These are phyloP conservation scores for Ustilaginoidea virens DNA, from an alignment of 2,329 filamentous ascomycete species.

Conservation along the genomic window DNA sequence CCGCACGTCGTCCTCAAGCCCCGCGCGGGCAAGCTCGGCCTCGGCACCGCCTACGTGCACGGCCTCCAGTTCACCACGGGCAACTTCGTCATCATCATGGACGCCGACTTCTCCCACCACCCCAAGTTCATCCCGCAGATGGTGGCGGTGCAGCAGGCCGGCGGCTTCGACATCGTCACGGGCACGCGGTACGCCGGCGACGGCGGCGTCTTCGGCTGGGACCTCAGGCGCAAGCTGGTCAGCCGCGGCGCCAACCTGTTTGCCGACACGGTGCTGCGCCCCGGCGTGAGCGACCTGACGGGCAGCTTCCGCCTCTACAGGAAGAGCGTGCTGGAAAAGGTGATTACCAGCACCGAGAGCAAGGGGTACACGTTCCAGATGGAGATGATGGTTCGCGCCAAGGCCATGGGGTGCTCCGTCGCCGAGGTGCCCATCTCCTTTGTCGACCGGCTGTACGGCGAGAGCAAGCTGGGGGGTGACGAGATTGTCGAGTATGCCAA, in stretches of 20 bases:
- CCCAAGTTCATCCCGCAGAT: constrained; percentile 97
- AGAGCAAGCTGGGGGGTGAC: constrained; percentile 84
- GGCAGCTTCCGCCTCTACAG: constrained; percentile 93
- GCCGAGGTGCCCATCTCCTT: constrained; percentile 94
- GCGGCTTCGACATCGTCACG: constrained; percentile 89
- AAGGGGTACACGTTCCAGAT: constrained; percentile 99
- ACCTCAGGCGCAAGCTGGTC: constrained; percentile 77
- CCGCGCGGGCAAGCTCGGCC: constrained; percentile 88
- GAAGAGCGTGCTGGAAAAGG: constrained; percentile 74
- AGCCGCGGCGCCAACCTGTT: constrained; percentile 86
- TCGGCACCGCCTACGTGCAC: constrained; percentile 92
- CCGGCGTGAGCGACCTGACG: constrained; percentile 89
- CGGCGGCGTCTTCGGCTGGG: constrained; percentile 91
- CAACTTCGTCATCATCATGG: constrained; percentile 99
- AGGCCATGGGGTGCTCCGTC: constrained; percentile 87
- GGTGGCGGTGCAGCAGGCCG: constrained; percentile 63
- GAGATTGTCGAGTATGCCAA: constrained; percentile 97
- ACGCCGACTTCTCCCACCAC: constrained; percentile 98
- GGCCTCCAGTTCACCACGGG: constrained; percentile 80
- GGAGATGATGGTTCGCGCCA: constrained; percentile 97
- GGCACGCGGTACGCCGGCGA: constrained; percentile 85
- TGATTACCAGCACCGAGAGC: constrained; percentile 79
- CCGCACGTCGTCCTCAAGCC: constrained; percentile 71
- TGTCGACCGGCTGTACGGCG: constrained; percentile 88
- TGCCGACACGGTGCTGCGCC: constrained; percentile 82